Conservation (phyloP, 257 asterid species). For the Gentiana straminea region DNA sequence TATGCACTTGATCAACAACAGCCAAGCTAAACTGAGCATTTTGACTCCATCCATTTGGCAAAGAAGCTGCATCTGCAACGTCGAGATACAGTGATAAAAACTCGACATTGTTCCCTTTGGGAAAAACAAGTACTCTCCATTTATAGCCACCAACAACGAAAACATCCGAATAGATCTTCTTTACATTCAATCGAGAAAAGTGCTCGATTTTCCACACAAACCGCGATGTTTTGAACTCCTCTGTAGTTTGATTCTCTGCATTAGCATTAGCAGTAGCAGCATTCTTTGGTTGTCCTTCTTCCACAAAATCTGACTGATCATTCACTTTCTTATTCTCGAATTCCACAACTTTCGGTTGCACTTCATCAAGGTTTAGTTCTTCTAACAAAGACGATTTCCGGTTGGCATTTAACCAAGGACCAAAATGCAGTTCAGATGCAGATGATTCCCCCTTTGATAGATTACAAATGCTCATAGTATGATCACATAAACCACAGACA, state of each 20-base stretch:
- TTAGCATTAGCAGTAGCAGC: slow-evolving; percentile 37
- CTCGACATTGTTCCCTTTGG: slow-evolving; percentile 83
- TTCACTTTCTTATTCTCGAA: too few relatives aligned
- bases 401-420: too few relatives aligned
- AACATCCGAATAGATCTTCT: slow-evolving; percentile 74
- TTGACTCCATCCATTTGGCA: slow-evolving; percentile 84
- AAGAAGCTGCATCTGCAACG: slow-evolving; percentile 64
- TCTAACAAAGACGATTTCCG: too few relatives aligned
- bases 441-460: too few relatives aligned
- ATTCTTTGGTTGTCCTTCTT: slow-evolving; percentile 13
- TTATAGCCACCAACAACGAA: slow-evolving; percentile 66
- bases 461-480: too few relatives aligned
- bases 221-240: slow-evolving; percentile 75
- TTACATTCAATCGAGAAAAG: slow-evolving; percentile 52
- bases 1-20: slow-evolving; percentile 58
- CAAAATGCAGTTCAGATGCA: too few relatives aligned
- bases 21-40: slow-evolving; percentile 87
- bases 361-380: too few relatives aligned
- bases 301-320: slow-evolving; percentile 45
- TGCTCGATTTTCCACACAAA: slow-evolving; percentile 75
- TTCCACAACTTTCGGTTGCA: too few relatives aligned
- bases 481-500: too few relatives aligned
- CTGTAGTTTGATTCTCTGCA: slow-evolving; percentile 22
- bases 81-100: slow-evolving; percentile 75
- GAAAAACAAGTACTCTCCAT: slow-evolving; percentile 92